Conservation (phyloP, 805 yeast genomes). For the Lachancea kluyveri region DNA sequence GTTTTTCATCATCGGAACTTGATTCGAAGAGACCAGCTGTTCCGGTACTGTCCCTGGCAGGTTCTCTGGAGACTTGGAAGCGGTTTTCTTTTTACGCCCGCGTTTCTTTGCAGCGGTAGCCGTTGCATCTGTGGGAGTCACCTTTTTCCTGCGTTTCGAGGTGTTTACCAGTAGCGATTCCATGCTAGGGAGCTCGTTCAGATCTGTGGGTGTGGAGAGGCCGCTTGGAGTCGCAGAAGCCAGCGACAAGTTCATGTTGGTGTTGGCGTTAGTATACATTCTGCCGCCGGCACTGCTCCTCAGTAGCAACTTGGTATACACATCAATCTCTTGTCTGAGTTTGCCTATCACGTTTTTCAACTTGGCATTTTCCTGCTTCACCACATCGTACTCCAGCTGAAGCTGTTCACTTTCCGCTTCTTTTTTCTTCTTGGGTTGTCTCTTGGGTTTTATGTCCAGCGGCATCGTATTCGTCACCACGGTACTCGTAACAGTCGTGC, state of each 20-base stretch:
- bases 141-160: constrained; percentile 15
- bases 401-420: constrained; percentile 17
- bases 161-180: constrained; percentile 14
- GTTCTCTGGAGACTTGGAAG: background rate
- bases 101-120: background rate
- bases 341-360: constrained; percentile 19
- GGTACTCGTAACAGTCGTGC: no score
- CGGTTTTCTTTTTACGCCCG: background rate
- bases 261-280: constrained; percentile 2
- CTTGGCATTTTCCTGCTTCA: constrained; percentile 22
- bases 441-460: no score
- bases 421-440: no score
- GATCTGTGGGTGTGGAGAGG: no score
- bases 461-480: no score
- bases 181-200: constrained; percentile 13
- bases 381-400: constrained; percentile 20
- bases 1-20: constrained; percentile 7
- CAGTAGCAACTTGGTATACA: constrained; percentile 14
- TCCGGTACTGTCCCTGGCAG: background rate
- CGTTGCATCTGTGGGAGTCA: constrained; percentile 3
- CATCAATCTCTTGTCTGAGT: constrained; percentile 20
- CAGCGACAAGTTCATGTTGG: background rate
- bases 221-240: no score
- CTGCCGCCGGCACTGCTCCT: background rate
- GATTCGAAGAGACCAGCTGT: constrained; percentile 1